A percentile compares a stretch with the other conserved stretches of the same genome.
Evolutionary conservation across 257 asterid genomes (phyloP).

Genomic region (Handroanthus guayacan): DNA sequence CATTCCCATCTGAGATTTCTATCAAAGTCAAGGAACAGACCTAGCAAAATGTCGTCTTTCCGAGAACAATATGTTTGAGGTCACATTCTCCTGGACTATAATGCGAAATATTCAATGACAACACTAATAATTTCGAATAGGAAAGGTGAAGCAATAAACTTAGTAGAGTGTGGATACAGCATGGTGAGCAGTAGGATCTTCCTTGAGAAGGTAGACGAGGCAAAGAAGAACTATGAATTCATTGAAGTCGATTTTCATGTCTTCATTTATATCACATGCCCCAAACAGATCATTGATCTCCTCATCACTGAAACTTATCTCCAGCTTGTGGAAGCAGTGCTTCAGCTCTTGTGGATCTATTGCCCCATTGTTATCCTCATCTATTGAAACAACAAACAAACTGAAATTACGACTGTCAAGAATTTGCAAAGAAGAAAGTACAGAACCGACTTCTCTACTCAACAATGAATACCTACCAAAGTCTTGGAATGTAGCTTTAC

Average conservation of each 20-base stretch:
- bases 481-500: conserved; percentile 55
- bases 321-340: conserved; percentile 59
- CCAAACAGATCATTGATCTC: conserved; percentile 65
- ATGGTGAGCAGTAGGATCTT: conserved; percentile 51
- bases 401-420: neutral
- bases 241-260: conserved; percentile 62
- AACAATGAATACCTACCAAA: conserved; percentile 52
- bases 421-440: neutral
- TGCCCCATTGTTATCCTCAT: conserved; percentile 63
- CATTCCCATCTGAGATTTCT: conserved; percentile 65
- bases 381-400: conserved; percentile 39
- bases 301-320: conserved; percentile 59
- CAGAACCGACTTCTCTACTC: neutral
- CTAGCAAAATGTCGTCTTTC: neutral
- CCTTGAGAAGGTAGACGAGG: conserved; percentile 73
- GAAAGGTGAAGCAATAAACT: neutral
- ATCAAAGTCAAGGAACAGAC: conserved; percentile 45
- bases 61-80: no score
- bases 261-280: conserved; percentile 73
- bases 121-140: neutral
- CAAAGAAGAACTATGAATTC: conserved; percentile 81
- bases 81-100: neutral
- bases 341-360: conserved; percentile 74
- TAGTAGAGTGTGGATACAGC: conserved; percentile 53
- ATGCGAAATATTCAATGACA: neutral